Base-by-base conservation (phyloP, 768 basidiomycete genomes). In the Auriscalpium microsporum region DNA sequence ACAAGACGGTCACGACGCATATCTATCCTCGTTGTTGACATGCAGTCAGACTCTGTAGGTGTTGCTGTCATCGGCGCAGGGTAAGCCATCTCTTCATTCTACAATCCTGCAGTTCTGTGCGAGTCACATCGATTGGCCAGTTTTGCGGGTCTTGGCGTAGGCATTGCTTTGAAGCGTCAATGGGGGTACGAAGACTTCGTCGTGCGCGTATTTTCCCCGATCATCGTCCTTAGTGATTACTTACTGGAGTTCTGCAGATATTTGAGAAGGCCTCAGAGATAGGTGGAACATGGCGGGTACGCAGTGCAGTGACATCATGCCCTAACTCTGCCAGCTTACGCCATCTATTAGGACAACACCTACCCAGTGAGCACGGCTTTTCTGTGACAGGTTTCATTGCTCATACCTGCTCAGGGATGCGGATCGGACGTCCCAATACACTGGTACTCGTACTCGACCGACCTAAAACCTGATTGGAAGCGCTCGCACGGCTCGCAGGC, bases 351-450 rank as follows among this genome's bases (percentile, higher is more conserved):
- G 53, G 53, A 35, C 28, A 54, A 54, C 38, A 54, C 53, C 38
- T 54, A 54, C n/a, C 53, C 53, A 2, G 53, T 54, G 11, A 36
- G 34, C 21, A 7, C 17, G 36, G 36, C 13, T 16, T 47, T 34
- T 14, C 17, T 13, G 17, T 37, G 14, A 19, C 11, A 23, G 11
- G 11, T 23, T 52, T 40, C 10, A 10, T 17, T 19, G 33, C 33
- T 38, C 38, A 10, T 4, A 54, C 4, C 14, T 4, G 28, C 34
- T 5, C 35, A 54, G 53, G 53, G 53, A 7, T 35, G 35, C 28
- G 44, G 33, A n/a, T 54, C 53, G 8, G 53, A 54, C 36, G 34
- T 54, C 4, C 44, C 44, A 11, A 48, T 47, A 14, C 53, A 54
- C 35, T 46, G 33, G 33, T 54, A 54, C 21, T 17, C 45, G 9